These are phyloP conservation scores for Senna siamea DNA, from an alignment of 306 rosid genomes.

Conservation along the genomic window DNA sequence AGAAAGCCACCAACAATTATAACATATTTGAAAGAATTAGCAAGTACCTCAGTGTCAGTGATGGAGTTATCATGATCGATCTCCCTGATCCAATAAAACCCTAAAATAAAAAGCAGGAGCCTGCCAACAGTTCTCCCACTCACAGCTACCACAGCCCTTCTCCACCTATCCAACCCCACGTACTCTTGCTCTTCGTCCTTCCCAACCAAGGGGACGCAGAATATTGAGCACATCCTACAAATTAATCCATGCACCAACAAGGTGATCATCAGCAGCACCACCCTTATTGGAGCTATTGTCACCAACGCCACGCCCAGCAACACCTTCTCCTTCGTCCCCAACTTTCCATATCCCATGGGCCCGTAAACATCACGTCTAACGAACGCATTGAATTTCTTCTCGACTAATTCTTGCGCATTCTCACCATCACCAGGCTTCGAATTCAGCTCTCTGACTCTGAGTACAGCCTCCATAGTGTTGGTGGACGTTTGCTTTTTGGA, in stretches of 20 bases:
- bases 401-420: constrained; percentile 15
- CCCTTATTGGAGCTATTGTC: constrained; percentile 76
- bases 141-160: constrained; percentile 63
- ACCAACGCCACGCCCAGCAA: constrained; percentile 65
- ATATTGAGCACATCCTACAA: constrained; percentile 76
- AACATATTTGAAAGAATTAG: background rate
- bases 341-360: constrained; percentile 73
- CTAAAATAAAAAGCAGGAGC: constrained; percentile 65
- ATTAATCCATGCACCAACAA: constrained; percentile 66
- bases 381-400: constrained; percentile 73
- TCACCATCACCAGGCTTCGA: no score
- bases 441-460: no score
- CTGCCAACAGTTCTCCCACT: constrained; percentile 72
- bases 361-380: constrained; percentile 80
- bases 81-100: constrained; percentile 85
- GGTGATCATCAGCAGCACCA: constrained; percentile 45
- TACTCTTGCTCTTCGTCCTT: constrained; percentile 75
- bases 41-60: constrained; percentile 52
- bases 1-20: no score
- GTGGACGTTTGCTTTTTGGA: no score
- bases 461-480: no score
- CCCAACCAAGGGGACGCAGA: constrained; percentile 55
- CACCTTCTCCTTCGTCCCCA: constrained; percentile 73
- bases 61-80: constrained; percentile 38
- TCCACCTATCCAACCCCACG: constrained; percentile 79